Evolutionary conservation across 169 alveolate genomes (phyloP).

Genomic region (Plasmodium relictum): DNA sequence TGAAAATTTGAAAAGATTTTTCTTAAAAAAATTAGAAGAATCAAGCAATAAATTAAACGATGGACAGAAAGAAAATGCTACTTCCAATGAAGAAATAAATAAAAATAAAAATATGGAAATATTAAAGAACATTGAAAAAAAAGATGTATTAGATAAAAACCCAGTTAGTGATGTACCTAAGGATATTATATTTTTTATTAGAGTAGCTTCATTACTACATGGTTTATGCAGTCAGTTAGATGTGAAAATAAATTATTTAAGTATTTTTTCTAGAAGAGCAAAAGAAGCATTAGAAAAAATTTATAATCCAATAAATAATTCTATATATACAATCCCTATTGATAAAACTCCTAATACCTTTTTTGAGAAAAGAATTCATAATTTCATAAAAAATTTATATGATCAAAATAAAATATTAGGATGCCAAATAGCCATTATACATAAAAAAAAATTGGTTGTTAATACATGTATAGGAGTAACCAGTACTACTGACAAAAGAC

Average conservation of each 20-base stretch:
- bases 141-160: slow-evolving; percentile 71
- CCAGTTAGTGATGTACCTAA: slow-evolving; percentile 89
- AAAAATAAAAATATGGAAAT: slow-evolving; percentile 37
- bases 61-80: slow-evolving; percentile 9
- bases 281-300: slow-evolving; percentile 75
- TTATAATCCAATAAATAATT: slow-evolving; percentile 39
- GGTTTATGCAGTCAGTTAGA: slow-evolving; percentile 88
- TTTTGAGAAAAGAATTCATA: slow-evolving; percentile 65
- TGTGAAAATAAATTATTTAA: slow-evolving; percentile 84
- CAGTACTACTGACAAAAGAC: slow-evolving; percentile 81
- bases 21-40: slow-evolving; percentile 79
- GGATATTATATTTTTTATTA: slow-evolving; percentile 87
- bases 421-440: slow-evolving; percentile 81
- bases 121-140: slow-evolving; percentile 54
- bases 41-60: slow-evolving; percentile 37
- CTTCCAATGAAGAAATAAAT: neutral
- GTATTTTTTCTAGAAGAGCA: slow-evolving; percentile 87
- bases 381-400: slow-evolving; percentile 40
- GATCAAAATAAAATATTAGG: slow-evolving; percentile 79
- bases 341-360: slow-evolving; percentile 58
- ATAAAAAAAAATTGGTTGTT: slow-evolving; percentile 78
- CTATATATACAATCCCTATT: slow-evolving; percentile 56
- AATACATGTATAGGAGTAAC: slow-evolving; percentile 82
- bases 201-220: slow-evolving; percentile 88
- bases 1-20: slow-evolving; percentile 86